Base-by-base conservation (phyloP, 2,329 filamentous ascomycete species). In the Aspergillus sp. region DNA sequence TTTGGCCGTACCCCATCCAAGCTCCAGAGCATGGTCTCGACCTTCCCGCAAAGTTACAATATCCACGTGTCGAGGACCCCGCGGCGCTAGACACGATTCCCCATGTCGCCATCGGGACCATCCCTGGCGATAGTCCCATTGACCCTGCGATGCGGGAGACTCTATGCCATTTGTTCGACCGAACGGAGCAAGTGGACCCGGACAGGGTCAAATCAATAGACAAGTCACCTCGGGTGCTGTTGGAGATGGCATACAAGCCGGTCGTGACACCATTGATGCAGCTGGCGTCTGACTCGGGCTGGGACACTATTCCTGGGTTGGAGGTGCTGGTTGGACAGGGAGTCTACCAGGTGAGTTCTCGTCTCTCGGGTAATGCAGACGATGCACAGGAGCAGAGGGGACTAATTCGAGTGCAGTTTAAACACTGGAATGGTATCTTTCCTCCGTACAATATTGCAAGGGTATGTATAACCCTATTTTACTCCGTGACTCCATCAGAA, bases 191-290 rank as follows among this genome's bases (percentile, higher is more conserved):
- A 32, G 62, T 82, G n/a, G 69, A 72, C 48, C 50, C 63, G 56
- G 52, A 64, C 59, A 50, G 59, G 46, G 57, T 63, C 60, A 52
- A 63, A 43, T 53, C 61, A 7, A 56, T 56, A 5, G 63, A 64
- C 27, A 68, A 68, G 44, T 67, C 67, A 4, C 69, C 68, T 28
- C 77, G 79, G 19, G 79, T 93, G 8, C 69, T 97, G 50, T 71
- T 97, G 3, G 93, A 98, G 67, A 95, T 98, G 90, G 91, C 93
- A 2, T 98, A 98, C 68, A 94, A 91, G 68, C 93, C 93, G 19
- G 74, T 79, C 0, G 78, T 86, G 44, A 98, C 93, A 4, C 80
- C 84, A 5, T 69, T 95, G 55, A 96, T 97, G 82, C 78, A 86
- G 63, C 72, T 96, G 62, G 91, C 90, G 2, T 76, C 82, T 57